Conservation (phyloP, 208 protist species). For the Crithidia bombi region DNA sequence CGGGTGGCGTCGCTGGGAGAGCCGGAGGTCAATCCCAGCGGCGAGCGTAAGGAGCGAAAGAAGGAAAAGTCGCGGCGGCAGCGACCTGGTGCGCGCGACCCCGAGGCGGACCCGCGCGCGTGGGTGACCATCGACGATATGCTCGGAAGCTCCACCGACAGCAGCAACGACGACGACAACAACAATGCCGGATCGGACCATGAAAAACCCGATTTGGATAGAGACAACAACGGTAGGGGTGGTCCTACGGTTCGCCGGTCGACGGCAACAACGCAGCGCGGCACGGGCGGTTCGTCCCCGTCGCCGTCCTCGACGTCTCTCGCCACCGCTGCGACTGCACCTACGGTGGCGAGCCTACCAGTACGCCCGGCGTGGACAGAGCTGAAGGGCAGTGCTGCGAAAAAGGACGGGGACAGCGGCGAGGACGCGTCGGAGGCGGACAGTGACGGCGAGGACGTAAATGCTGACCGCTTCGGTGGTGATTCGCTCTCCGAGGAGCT, state of each 20-base stretch:
- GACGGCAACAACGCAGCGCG: neutral
- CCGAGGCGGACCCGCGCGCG: neutral
- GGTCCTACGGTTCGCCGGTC: too few relatives aligned
- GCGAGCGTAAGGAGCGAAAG: neutral
- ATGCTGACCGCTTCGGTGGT: constrained; percentile 13
- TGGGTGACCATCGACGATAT: constrained; percentile 55
- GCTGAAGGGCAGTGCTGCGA: neutral
- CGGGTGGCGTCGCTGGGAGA: constrained; percentile 17
- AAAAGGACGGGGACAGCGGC: constrained; percentile 11
- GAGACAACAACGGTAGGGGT: neutral
- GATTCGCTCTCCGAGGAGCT: constrained; percentile 26
- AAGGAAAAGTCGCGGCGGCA: neutral
- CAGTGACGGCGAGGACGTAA: constrained; percentile 11
- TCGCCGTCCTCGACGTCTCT: neutral
- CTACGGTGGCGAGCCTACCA: too few relatives aligned
- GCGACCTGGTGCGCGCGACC: neutral
- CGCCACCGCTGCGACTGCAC: too few relatives aligned
- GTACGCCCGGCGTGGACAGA: constrained; percentile 30
- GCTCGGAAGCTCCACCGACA: constrained; percentile 40
- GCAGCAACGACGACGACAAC: constrained; percentile 11
- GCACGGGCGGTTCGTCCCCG: neutral
- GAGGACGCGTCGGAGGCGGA: neutral
- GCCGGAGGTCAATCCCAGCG: neutral
- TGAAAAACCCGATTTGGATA: neutral
- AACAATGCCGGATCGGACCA: neutral